Percentiles rank a stretch among this genome's conserved stretches.
Conservation (phyloP, 2,329 filamentous ascomycete genomes). For the Exserohilum turcica region DNA sequence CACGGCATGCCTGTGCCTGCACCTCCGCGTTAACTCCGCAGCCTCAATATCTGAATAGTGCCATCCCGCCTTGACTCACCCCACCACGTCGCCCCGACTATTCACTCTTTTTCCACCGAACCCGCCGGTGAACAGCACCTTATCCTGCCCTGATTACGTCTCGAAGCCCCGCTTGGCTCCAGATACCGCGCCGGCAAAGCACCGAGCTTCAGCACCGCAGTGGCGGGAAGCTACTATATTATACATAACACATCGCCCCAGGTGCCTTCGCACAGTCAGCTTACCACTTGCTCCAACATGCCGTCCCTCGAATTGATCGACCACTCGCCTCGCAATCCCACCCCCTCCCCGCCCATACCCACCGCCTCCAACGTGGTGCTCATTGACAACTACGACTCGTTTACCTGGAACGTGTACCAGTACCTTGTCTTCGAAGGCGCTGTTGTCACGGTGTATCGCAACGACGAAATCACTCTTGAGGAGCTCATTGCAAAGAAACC, state of each 20-base stretch:
- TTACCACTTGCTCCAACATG: conserved; percentile 42
- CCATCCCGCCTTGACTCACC: conserved; percentile 22
- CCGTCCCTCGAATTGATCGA: conserved; percentile 64
- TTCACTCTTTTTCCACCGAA: conserved; percentile 1
- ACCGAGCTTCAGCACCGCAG: background rate
- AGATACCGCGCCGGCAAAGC: conserved; percentile 3
- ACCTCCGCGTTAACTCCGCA: conserved; percentile 24
- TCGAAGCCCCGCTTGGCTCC: background rate
- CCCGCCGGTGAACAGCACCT: background rate
- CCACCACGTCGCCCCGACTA: conserved; percentile 4
- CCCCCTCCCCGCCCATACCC: conserved; percentile 71
- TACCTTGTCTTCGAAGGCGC: conserved; percentile 97
- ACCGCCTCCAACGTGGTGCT: conserved; percentile 89
- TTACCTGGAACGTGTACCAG: conserved; percentile 99
- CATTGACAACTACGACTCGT: conserved; percentile 99
- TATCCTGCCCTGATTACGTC: background rate
- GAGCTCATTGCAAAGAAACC: conserved; percentile 83
- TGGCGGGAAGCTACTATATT: background rate
- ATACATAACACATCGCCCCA: background rate
- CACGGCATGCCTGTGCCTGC: conserved; percentile 1
- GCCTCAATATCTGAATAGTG: conserved; percentile 10
- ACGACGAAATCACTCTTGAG: conserved; percentile 86
- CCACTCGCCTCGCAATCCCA: conserved; percentile 84
- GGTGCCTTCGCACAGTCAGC: background rate
- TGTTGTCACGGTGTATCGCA: conserved; percentile 84